Conservation (phyloP, 352 stramenopile species). For the Phytophthora nicotianae region DNA sequence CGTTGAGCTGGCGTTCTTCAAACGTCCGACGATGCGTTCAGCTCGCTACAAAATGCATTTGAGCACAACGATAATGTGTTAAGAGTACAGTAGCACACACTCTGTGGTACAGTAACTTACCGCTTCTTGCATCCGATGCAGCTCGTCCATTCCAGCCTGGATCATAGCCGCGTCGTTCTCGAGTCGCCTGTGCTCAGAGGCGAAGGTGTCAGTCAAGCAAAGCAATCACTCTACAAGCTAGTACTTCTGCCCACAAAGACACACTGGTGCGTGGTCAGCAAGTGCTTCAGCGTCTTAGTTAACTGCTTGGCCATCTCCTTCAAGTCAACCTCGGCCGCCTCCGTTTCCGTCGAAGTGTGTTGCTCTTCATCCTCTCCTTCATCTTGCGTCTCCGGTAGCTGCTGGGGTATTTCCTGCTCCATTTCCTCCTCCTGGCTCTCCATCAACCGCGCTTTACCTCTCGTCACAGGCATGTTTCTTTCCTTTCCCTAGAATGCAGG, state of each 20-base stretch:
- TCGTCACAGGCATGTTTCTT: constrained; percentile 39
- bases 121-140: constrained; percentile 59
- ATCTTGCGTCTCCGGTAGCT: constrained; percentile 21
- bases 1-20: constrained; percentile 62
- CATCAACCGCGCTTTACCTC: constrained; percentile 39
- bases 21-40: constrained; percentile 39
- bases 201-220: constrained; percentile 17
- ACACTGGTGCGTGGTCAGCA: constrained; percentile 40
- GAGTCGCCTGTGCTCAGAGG: constrained; percentile 41
- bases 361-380: constrained; percentile 23
- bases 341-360: constrained; percentile 13
- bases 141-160: constrained; percentile 63
- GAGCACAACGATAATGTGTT: neutral
- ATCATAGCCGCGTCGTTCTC: constrained; percentile 59
- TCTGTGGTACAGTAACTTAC: constrained; percentile 39
- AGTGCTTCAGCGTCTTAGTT: constrained; percentile 39
- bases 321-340: constrained; percentile 27
- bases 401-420: constrained; percentile 15
- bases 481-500: constrained; percentile 23
- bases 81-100: neutral
- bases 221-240: neutral
- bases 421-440: constrained; percentile 34
- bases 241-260: neutral
- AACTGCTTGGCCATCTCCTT: constrained; percentile 41
- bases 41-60: constrained; percentile 32